These are phyloP conservation scores for Trichoderma afroharzianum DNA, from an alignment of 2,329 filamentous ascomycete species.

Conservation along the genomic window DNA sequence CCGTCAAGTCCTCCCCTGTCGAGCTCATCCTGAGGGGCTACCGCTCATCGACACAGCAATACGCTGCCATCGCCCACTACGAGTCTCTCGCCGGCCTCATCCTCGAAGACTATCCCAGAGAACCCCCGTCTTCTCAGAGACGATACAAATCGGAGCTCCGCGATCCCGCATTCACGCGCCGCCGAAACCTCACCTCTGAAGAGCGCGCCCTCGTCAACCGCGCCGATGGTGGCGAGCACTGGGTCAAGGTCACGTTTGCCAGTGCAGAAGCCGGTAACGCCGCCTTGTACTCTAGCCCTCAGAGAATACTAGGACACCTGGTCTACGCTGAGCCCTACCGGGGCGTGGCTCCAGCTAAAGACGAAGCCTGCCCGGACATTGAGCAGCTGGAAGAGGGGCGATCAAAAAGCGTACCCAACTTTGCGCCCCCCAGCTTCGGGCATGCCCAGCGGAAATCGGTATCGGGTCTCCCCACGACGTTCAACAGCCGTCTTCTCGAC, in stretches of 20 bases:
- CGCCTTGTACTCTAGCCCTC: slow-evolving; percentile 66
- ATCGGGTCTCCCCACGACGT: slow-evolving; percentile 33
- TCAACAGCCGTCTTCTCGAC: slow-evolving; percentile 37
- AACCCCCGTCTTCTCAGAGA: slow-evolving; percentile 67
- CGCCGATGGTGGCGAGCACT: slow-evolving; percentile 81
- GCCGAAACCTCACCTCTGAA: slow-evolving; percentile 61
- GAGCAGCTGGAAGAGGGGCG: slow-evolving; percentile 36
- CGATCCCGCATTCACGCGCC: slow-evolving; percentile 66
- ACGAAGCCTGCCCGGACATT: slow-evolving; percentile 58
- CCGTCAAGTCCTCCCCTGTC: slow-evolving; percentile 46
- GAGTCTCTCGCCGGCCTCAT: slow-evolving; percentile 82
- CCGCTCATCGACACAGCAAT: slow-evolving; percentile 60
- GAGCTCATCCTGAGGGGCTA: slow-evolving; percentile 88
- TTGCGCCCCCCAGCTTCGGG: slow-evolving; percentile 20
- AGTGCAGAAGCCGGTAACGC: slow-evolving; percentile 67
- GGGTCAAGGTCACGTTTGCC: slow-evolving; percentile 86
- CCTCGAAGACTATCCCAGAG: slow-evolving; percentile 89
- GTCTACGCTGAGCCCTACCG: slow-evolving; percentile 69
- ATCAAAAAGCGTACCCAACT: slow-evolving; percentile 36
- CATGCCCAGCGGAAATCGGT: slow-evolving; percentile 28
- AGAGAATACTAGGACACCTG: slow-evolving; percentile 65
- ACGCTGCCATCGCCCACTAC: slow-evolving; percentile 85
- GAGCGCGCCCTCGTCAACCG: slow-evolving; percentile 77
- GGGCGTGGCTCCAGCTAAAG: slow-evolving; percentile 59
- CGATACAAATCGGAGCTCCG: slow-evolving; percentile 72